A percentile compares a stretch with the other conserved stretches of the same genome.
Conservation (phyloP, 306 rosid genomes). For the Vigna angularis region DNA sequence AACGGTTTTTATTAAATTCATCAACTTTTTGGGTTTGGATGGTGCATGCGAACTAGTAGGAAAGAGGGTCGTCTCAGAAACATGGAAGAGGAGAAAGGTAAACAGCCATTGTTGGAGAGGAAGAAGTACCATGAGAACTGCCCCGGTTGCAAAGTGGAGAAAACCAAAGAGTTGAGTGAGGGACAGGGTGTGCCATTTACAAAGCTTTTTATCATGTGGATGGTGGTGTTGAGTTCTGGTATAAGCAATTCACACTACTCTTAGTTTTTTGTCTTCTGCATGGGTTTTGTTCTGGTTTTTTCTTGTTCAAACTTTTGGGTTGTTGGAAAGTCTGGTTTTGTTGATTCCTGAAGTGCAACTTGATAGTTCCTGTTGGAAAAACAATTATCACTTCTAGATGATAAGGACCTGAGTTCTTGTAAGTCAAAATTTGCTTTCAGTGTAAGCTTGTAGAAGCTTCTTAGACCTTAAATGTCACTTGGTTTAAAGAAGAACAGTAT, state of each 20-base stretch:
- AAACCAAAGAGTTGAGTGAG: constrained; percentile 43
- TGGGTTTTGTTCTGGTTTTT: background rate
- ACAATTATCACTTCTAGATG: no score
- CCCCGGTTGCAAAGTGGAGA: background rate
- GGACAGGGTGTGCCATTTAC: constrained; percentile 50
- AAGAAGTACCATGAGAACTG: background rate
- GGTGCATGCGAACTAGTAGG: background rate
- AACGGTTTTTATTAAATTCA: background rate
- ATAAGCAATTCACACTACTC: background rate
- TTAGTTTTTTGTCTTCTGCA: background rate
- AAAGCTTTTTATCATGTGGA: constrained; percentile 53
- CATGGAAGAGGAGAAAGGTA: background rate
- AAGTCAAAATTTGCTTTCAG: no score
- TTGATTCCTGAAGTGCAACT: no score
- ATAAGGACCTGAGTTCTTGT: no score
- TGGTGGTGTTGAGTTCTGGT: constrained; percentile 57
- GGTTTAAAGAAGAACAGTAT: no score
- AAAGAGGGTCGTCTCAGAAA: background rate
- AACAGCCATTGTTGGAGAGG: background rate
- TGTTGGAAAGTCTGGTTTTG: background rate
- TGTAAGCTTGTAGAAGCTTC: no score
- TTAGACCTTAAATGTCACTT: no score
- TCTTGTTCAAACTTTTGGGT: background rate
- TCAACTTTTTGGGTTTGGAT: background rate
- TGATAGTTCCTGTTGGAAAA: no score